Evolutionary conservation across 2,329 filamentous ascomycete genomes (phyloP).

Genomic region (Aspergillus tanneri): DNA sequence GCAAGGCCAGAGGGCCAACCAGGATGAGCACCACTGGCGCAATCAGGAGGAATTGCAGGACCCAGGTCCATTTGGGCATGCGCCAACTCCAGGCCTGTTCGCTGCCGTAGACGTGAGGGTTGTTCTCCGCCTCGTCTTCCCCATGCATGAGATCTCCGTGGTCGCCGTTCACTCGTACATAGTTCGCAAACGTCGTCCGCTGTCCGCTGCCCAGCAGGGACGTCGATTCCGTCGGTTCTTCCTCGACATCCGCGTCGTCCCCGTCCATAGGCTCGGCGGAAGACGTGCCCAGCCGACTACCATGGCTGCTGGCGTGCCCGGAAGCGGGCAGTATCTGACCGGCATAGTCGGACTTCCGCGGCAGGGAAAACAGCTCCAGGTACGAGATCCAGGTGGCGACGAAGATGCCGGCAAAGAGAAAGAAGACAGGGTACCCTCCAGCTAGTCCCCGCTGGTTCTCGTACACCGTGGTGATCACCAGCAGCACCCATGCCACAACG

Average conservation of each 20-base stretch:
- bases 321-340: constrained; percentile 52
- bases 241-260: constrained; percentile 34
- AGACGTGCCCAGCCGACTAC: constrained; percentile 45
- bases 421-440: constrained; percentile 76
- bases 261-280: constrained; percentile 43
- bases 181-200: constrained; percentile 56
- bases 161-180: constrained; percentile 43
- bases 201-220: constrained; percentile 54
- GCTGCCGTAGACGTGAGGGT: constrained; percentile 56
- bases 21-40: constrained; percentile 76
- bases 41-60: constrained; percentile 78
- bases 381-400: constrained; percentile 72
- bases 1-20: constrained; percentile 70
- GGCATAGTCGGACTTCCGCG: constrained; percentile 68
- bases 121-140: constrained; percentile 27
- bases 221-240: constrained; percentile 54
- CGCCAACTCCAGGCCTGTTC: constrained; percentile 85
- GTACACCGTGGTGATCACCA: constrained; percentile 72
- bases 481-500: constrained; percentile 66
- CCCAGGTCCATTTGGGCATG: constrained; percentile 81
- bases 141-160: constrained; percentile 27
- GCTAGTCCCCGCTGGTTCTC: constrained; percentile 71
- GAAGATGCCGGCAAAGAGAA: constrained; percentile 75
- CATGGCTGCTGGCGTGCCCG: constrained; percentile 36
- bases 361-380: constrained; percentile 75